Conservation (phyloP, 306 rosid species). For the Quercus wislizeni region DNA sequence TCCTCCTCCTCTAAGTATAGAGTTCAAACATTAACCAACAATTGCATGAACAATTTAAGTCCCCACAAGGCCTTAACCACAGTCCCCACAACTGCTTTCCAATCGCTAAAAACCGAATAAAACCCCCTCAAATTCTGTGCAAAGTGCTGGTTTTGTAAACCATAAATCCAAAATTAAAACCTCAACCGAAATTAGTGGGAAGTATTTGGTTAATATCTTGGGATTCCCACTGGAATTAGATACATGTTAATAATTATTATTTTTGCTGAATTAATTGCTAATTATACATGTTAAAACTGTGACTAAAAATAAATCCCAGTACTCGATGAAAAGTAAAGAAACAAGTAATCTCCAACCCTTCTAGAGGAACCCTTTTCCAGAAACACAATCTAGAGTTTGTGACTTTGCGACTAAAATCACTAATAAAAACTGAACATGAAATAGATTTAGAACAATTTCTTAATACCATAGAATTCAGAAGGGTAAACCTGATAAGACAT, state of each 20-base stretch:
- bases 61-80: neutral
- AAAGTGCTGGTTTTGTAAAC: neutral
- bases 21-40: constrained; percentile 26
- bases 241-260: neutral
- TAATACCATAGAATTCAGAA: neutral
- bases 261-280: neutral
- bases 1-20: constrained; percentile 6
- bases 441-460: neutral
- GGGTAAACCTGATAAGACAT: neutral
- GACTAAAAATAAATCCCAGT: too few species aligned
- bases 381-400: too few species aligned
- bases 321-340: too few species aligned
- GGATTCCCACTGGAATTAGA: constrained; percentile 29
- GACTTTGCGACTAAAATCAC: neutral
- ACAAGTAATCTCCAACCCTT: too few species aligned
- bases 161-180: neutral
- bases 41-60: neutral
- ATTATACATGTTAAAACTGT: neutral
- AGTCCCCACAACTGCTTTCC: constrained; percentile 16
- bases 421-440: constrained; percentile 2
- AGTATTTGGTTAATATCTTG: constrained; percentile 16
- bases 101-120: neutral
- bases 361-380: too few species aligned
- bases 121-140: constrained; percentile 16
- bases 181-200: constrained; percentile 6